Conservation (phyloP, 352 stramenopile species). For the Phytophthora macrochlamydospora region DNA sequence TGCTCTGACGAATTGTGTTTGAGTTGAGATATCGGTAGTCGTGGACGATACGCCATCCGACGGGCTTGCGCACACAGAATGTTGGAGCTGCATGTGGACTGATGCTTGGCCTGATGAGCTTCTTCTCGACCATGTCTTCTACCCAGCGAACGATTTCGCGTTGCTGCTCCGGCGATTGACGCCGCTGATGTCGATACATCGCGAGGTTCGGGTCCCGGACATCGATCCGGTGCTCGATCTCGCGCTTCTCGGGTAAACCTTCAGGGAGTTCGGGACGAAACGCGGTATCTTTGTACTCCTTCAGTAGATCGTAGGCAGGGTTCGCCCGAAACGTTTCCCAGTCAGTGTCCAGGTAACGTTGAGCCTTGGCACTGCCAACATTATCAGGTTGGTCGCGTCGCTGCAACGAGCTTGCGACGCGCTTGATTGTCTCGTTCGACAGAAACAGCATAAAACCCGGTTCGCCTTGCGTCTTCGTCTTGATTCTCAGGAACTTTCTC, state of each 20-base stretch:
- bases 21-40: constrained; percentile 21
- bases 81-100: constrained; percentile 26
- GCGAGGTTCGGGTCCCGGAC: constrained; percentile 2
- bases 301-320: constrained; percentile 2
- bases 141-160: background rate
- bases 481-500: constrained; percentile 18
- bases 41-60: constrained; percentile 33
- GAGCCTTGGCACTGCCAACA: constrained; percentile 10
- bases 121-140: constrained; percentile 3
- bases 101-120: constrained; percentile 22
- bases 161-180: constrained; percentile 12
- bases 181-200: constrained; percentile 13
- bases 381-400: constrained; percentile 10
- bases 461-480: constrained; percentile 5
- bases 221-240: constrained; percentile 13
- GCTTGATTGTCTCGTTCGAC: constrained; percentile 14
- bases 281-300: constrained; percentile 8
- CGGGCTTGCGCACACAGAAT: constrained; percentile 33
- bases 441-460: constrained; percentile 22
- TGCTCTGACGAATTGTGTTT: constrained; percentile 11
- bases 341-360: constrained; percentile 11
- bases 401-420: constrained; percentile 1
- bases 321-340: constrained; percentile 7
- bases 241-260: constrained; percentile 3
- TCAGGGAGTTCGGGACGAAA: constrained; percentile 10